Evolutionary conservation across 2,329 filamentous ascomycete genomes (phyloP), one percentile per base, ranked within the genome.

Genomic region (Fusarium redolens): DNA sequence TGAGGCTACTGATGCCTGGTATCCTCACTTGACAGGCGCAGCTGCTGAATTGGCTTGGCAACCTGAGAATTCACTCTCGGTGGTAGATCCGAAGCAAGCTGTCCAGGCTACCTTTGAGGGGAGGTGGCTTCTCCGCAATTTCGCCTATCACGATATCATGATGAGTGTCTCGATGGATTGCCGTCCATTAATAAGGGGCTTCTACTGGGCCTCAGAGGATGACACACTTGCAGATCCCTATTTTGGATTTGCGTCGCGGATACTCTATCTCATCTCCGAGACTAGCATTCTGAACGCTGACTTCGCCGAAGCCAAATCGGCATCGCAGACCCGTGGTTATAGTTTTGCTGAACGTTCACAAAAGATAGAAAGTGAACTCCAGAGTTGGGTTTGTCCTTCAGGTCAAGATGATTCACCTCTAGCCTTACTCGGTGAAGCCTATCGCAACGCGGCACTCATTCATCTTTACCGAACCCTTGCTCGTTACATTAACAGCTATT

Each of bases 111-210:
- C 63, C 3, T 61, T 74, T 15, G 74, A 75, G 38, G 73, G 74
- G 12, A 68, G 65, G 31, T 75, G 68, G 71, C 66, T 75, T n/a
- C 71, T 75, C 17, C 63, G 69, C 15, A 72, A 65, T n/a, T 72
- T 72, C 25, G 57, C 65, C 44, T 72, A 65, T 31, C 68, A 72
- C n/a, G 64, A 71, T 35, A 55, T 71, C 10, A 43, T 71, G 17
- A 71, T 60, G 57, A 69, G 68, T 20, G 57, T 69, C 20, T 68
- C 68, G 4, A 55, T 69, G 60, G 48, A 65, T 22, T 43, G 56
- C 11, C 47, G 45, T 41, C 47, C 30, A 25, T 25, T 28, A 8
- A 9, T 43, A 13, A n/a, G 18, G 28, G 28, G 30, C 4, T 22
- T 43, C 13, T 35, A 55, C 38, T 43, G 37, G 47, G n/a, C 28